phyloP scores from a whole-genome alignment of 2,329 filamentous ascomycete genomes.

The Fragosphaeria purpurea region DNA sequence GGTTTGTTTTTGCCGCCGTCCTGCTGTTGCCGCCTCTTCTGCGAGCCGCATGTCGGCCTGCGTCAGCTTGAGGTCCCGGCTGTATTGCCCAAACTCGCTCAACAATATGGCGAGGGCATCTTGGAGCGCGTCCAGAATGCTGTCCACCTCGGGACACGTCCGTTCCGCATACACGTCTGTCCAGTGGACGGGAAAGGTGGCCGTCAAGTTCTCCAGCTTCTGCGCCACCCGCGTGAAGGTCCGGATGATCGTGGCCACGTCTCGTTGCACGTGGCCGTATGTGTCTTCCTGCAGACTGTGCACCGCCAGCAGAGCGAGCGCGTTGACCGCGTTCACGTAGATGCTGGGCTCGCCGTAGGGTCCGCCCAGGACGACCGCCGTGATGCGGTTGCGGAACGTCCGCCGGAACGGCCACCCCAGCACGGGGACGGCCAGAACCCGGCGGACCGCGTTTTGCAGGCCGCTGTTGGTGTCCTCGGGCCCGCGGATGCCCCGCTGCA shows the following conservation, averaged over 20 bases:
- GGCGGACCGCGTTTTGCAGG: constrained; percentile 36
- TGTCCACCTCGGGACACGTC: constrained; percentile 57
- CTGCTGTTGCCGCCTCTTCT: constrained; percentile 44
- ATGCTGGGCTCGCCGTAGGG: constrained; percentile 61
- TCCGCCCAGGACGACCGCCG: constrained; percentile 58
- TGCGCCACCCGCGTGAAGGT: constrained; percentile 59
- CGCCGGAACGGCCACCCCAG: constrained; percentile 62
- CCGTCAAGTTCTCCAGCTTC: constrained; percentile 59
- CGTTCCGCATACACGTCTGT: constrained; percentile 56
- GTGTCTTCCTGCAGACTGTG: constrained; percentile 70
- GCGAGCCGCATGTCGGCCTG: constrained; percentile 64
- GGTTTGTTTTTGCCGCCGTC: constrained; percentile 13
- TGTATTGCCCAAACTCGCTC: constrained; percentile 63
- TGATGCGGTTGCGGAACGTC: constrained; percentile 54
- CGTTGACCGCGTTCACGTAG: constrained; percentile 62
- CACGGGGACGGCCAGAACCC: constrained; percentile 35
- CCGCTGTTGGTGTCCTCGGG: constrained; percentile 38
- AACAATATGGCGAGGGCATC: constrained; percentile 56
- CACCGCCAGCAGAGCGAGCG: constrained; percentile 58
- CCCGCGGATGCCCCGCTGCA: constrained; percentile 45
- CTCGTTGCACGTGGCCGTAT: constrained; percentile 76
- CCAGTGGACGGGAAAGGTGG: constrained; percentile 58
- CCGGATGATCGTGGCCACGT: constrained; percentile 65
- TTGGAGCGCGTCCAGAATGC: constrained; percentile 55
- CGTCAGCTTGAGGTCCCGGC: constrained; percentile 58